A percentile compares a stretch with the other conserved stretches of the same genome.
phyloP scores from a whole-genome alignment of 1,284 basidiomycete genomes.

The Rhodotorula sp. region DNA sequence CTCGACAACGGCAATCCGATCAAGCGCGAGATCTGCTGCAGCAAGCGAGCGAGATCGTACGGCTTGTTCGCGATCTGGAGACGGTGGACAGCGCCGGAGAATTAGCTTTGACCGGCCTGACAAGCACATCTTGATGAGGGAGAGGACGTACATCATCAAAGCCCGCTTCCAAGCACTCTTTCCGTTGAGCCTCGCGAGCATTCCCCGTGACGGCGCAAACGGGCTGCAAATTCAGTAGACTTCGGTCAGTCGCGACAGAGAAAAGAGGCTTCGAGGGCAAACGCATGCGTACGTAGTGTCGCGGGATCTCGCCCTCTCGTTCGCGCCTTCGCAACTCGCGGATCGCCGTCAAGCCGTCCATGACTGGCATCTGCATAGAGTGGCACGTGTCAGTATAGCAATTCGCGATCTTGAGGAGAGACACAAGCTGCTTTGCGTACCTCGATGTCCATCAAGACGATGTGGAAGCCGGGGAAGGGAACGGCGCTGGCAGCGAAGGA shows the following conservation, averaged over 20 bases:
- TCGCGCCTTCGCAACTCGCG: constrained; percentile 30
- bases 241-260: neutral
- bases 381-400: too few relatives aligned
- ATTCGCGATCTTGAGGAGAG: neutral
- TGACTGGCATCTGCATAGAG: constrained; percentile 32
- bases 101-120: too few relatives aligned
- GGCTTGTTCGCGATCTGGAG: constrained; percentile 16
- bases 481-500: too few relatives aligned
- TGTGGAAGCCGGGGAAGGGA: neutral
- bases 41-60: constrained; percentile 9
- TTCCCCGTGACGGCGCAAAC: constrained; percentile 14
- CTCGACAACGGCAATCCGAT: neutral
- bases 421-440: neutral
- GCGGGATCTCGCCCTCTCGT: constrained; percentile 11
- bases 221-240: neutral
- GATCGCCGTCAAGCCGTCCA: constrained; percentile 34
- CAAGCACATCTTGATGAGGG: too few relatives aligned
- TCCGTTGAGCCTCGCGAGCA: constrained; percentile 8
- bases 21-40: neutral
- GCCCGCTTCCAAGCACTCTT: constrained; percentile 1
- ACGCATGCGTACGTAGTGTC: constrained; percentile 1
- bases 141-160: constrained; percentile 17
- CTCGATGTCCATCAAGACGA: constrained; percentile 37
- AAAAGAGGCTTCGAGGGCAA: too few relatives aligned
- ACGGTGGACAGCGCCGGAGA: too few relatives aligned